These are phyloP conservation scores for Neofusicoccum sp. DNA, from an alignment of 2,329 filamentous ascomycete species.

Conservation along the genomic window DNA sequence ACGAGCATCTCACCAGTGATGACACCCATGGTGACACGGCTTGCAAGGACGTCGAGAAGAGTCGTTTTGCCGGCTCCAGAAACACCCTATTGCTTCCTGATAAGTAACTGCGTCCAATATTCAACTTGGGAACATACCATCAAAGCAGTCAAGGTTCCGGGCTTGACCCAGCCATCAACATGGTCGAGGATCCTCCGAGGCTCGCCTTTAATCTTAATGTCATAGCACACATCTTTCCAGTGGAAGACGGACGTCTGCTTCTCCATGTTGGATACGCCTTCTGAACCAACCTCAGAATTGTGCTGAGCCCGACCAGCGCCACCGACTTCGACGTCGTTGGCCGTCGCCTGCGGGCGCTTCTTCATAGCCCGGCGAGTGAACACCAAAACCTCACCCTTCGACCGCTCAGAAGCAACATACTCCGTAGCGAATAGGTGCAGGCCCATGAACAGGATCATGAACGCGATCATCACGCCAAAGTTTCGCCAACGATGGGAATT, in stretches of 20 bases:
- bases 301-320: constrained; percentile 54
- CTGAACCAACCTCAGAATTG: constrained; percentile 55
- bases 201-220: constrained; percentile 52
- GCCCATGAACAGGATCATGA: constrained; percentile 62
- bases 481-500: constrained; percentile 57
- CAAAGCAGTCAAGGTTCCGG: constrained; percentile 52
- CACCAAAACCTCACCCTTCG: constrained; percentile 66
- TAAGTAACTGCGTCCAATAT: constrained; percentile 18
- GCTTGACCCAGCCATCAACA: constrained; percentile 56
- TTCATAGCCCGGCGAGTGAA: constrained; percentile 48
- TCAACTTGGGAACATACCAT: constrained; percentile 21
- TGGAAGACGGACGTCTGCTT: constrained; percentile 60
- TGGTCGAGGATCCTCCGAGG: constrained; percentile 53
- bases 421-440: constrained; percentile 57
- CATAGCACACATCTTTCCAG: constrained; percentile 52
- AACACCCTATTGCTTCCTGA: constrained; percentile 28
- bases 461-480: constrained; percentile 65
- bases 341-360: constrained; percentile 30
- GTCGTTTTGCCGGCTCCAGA: constrained; percentile 40
- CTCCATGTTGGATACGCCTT: constrained; percentile 27
- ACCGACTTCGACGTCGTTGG: constrained; percentile 52
- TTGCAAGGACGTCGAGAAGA: constrained; percentile 36
- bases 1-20: constrained; percentile 40
- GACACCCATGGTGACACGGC: constrained; percentile 35
- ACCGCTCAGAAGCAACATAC: constrained; percentile 42